A percentile compares a stretch with the other conserved stretches of the same genome.
Conservation (phyloP, 2,329 filamentous ascomycete genomes). For the Alternaria ethzedia region DNA sequence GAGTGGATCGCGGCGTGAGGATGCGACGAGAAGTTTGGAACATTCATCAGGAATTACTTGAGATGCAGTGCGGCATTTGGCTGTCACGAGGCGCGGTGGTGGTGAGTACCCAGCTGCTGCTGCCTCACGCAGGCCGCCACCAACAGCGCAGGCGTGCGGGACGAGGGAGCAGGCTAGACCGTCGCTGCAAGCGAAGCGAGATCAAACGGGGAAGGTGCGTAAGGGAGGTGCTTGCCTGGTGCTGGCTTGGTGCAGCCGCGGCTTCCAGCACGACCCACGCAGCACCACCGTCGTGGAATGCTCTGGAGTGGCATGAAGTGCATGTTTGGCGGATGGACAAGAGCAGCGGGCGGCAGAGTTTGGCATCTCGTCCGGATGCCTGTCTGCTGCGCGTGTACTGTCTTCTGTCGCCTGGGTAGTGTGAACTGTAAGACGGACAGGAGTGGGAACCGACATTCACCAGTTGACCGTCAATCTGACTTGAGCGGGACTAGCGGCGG, state of each 20-base stretch:
- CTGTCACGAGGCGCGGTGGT: slow-evolving; percentile 6
- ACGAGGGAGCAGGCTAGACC: slow-evolving; percentile 16
- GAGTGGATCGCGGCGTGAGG: slow-evolving; percentile 1
- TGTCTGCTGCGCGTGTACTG: neutral
- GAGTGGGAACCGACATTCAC: slow-evolving; percentile 6
- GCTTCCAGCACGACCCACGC: slow-evolving; percentile 8
- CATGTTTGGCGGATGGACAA: neutral
- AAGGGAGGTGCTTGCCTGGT: slow-evolving; percentile 9
- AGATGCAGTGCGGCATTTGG: neutral
- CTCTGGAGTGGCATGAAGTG: neutral
- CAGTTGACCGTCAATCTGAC: slow-evolving; percentile 14
- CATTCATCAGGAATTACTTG: neutral
- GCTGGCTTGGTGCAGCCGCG: slow-evolving; percentile 11
- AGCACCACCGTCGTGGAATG: neutral
- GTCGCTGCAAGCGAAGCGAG: slow-evolving; percentile 16
- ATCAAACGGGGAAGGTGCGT: slow-evolving; percentile 22
- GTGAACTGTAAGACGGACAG: neutral
- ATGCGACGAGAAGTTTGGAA: neutral
- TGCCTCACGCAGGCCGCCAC: slow-evolving; percentile 13
- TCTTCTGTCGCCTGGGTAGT: neutral
- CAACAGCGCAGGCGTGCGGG: slow-evolving; percentile 8
- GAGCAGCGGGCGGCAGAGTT: neutral
- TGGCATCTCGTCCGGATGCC: neutral
- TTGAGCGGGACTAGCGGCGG: slow-evolving; percentile 11
- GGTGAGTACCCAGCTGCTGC: slow-evolving; percentile 8